A percentile compares a stretch with the other conserved stretches of the same genome.
These are phyloP conservation scores for Lavandula angustifolia DNA, from an alignment of 257 asterid genomes.

Conservation along the genomic window DNA sequence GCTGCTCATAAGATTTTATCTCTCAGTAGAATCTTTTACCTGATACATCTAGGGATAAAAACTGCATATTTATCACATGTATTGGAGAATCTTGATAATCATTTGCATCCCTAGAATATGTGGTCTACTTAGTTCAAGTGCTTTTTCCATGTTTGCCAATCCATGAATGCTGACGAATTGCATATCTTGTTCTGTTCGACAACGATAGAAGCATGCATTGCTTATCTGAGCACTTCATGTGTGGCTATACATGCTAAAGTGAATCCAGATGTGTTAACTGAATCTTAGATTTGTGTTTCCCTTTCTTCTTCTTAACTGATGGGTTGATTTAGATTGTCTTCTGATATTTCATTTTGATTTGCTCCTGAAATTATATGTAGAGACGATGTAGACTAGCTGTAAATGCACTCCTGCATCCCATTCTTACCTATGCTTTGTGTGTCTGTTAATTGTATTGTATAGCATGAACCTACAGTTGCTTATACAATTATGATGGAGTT, in stretches of 20 bases:
- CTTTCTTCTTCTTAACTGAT: not conserved
- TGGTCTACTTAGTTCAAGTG: not conserved
- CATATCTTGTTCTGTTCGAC: not conserved
- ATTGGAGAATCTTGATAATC: not conserved
- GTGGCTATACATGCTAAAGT: not conserved
- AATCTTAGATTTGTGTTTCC: not conserved
- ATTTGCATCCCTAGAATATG: not conserved
- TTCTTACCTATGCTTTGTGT: not conserved
- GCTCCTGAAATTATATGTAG: not conserved
- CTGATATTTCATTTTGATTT: not conserved
- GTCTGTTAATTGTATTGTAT: not conserved
- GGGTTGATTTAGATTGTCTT: conserved; percentile 6
- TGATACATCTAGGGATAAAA: not conserved
- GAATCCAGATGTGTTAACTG: not conserved
- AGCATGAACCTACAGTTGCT: not conserved
- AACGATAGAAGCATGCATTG: not conserved
- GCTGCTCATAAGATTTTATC: not conserved
- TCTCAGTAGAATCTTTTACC: conserved; percentile 8
- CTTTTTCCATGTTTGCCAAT: not conserved
- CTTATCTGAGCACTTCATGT: not conserved
- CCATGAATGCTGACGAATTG: not conserved
- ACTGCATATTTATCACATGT: not conserved
- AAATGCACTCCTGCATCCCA: not conserved
- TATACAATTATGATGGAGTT: not conserved
- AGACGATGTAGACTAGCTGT: not conserved